Evolutionary conservation across 2,329 filamentous ascomycete species (phyloP), one percentile per base, ranked within the genome.

Genomic region (Sporothrix sp.): DNA sequence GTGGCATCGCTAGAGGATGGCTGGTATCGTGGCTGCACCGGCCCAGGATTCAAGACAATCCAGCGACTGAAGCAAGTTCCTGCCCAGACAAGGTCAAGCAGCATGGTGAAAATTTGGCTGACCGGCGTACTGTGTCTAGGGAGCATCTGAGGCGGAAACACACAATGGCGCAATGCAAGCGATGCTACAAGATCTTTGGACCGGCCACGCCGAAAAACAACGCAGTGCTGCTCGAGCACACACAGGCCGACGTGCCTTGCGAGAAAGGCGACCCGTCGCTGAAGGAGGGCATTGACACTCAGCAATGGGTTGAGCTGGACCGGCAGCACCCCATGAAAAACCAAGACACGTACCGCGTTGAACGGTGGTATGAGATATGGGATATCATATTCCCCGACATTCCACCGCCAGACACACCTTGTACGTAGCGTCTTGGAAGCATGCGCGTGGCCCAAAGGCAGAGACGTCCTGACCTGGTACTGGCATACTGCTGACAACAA

Each of bases 351-450:
- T 58, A 62, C 52, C 55, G 58, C 45, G 42, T 62, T 7, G 60
- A 61, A 40, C 61, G 60, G 36, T 62, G 60, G 60, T 61, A 58
- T 43, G 60, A 61, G 49, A 62, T 62, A 18, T 62, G 60, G 60
- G 52, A 51, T 3, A 55, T 61, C 8, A 50, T 62, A 3, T 62
- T 62, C 27, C 59, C 59, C 0, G 57, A 52, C 3, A 51, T 48
- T 1, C 18, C 36, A 3, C 40, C 49, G 21, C 60, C 60, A 10
- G 50, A 55, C 5, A 61, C 57, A 18, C 59, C 60, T 8, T 58
- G 60, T 61, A 51, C n/a, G n/a, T n/a, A 55, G 60, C 52, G 13
- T 39, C 49, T 32, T 50, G 47, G 33, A 10, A 20, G n/a, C 11
- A 18, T 1, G 14, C 18, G 11, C 14, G n/a, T n/a, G n/a, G n/a